Evolutionary conservation across 306 rosid genomes (phyloP), one percentile per base, ranked within the genome.

Genomic region (Oxytropis ochrocephala): DNA sequence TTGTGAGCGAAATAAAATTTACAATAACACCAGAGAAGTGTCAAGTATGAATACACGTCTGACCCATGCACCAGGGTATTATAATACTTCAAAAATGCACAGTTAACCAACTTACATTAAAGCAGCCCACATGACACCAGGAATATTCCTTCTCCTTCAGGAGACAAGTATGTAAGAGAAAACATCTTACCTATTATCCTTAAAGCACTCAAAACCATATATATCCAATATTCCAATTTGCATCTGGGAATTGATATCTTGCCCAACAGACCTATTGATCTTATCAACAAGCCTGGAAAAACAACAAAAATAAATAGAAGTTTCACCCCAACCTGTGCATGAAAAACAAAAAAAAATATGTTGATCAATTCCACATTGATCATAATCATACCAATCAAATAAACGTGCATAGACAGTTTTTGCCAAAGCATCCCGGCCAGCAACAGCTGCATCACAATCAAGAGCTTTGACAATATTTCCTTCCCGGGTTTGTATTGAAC

Each of bases 171-270:
- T 51, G 71, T 41, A 64, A 69, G 52, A 67, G 70, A 77, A 46
- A 32, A 64, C 58, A 49, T 53, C 55, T 70, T 78, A 91, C 99
- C 97, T 94, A 33, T 94, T 94, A 79, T 91, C 91, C 89, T 88
- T 94, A 21, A 94, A 94, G 83, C 97, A 94, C 74, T 94, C 99
- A 78, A 94, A 94, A 54, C 99, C 99, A 64, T 94, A 91, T 75
- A 94, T 94, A 84, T 94, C 99, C 85, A 94, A 63, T 38, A 94
- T 89, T 79, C 99, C 99, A 61, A 94, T 91, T 77, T 89, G 96
- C 16, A 81, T 58, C 79, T 36, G 73, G 64, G 97, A 94, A 83
- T 84, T 89, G 63, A 47, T 69, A 70, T 94, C 99, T 83, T 91
- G 99, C 73, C 97, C 99, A 41, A 91, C 97, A 63, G 97, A 81